Evolutionary conservation across 495 filamentous ascomycete species (phyloP).

Genomic region (Daldinia concentrica): DNA sequence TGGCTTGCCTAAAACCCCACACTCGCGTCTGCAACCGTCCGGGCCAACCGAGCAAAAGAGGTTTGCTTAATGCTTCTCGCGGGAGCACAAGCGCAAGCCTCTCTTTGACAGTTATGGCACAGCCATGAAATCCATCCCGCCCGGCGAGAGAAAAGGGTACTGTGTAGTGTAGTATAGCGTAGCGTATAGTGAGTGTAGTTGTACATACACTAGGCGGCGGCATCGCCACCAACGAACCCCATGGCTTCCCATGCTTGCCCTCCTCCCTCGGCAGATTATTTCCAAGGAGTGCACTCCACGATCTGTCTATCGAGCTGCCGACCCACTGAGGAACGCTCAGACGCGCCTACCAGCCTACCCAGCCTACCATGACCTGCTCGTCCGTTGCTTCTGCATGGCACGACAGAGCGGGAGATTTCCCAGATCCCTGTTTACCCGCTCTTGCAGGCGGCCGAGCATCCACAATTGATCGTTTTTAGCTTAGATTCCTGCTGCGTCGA

Average conservation of each 20-base stretch:
- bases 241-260: conserved; percentile 32
- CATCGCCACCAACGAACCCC: conserved; percentile 32
- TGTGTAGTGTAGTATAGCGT: neutral
- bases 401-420: conserved; percentile 49
- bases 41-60: conserved; percentile 33
- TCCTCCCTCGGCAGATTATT: conserved; percentile 45
- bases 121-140: conserved; percentile 32
- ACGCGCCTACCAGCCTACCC: conserved; percentile 14
- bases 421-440: conserved; percentile 50
- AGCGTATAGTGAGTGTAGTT: neutral
- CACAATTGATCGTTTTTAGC: conserved; percentile 27
- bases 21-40: conserved; percentile 28
- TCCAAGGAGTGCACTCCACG: conserved; percentile 50
- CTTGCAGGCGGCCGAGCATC: conserved; percentile 43
- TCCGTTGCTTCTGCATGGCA: conserved; percentile 48
- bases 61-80: conserved; percentile 4
- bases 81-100: conserved; percentile 33
- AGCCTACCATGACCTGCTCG: conserved; percentile 39
- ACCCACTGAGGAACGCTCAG: conserved; percentile 35
- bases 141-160: neutral
- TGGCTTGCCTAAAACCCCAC: conserved; percentile 42
- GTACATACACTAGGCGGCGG: conserved; percentile 10
- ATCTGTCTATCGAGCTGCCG: conserved; percentile 42
- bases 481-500: conserved; percentile 15
- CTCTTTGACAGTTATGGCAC: conserved; percentile 28